phyloP scores from a whole-genome alignment of 352 stramenopile genomes.

The Thalassiosira hispida region DNA sequence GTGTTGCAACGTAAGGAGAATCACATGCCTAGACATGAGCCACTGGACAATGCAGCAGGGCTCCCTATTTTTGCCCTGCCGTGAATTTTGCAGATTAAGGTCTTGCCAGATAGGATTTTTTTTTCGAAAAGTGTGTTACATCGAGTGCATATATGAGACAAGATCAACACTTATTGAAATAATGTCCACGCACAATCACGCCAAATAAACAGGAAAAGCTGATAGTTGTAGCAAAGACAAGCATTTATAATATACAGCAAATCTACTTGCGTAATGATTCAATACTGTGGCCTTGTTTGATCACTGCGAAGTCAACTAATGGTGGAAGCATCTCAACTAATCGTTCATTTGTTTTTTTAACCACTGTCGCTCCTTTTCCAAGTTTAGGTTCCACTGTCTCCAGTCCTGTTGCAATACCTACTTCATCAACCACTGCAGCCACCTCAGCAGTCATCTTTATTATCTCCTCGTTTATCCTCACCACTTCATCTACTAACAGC shows the following conservation, averaged over 20 bases:
- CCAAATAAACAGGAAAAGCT: too few relatives aligned
- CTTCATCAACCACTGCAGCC: constrained; percentile 29
- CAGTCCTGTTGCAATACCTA: constrained; percentile 12
- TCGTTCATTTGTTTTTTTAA: constrained; percentile 17
- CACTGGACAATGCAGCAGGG: too few relatives aligned
- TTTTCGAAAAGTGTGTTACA: too few relatives aligned
- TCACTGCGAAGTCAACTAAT: constrained; percentile 50
- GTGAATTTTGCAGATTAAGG: too few relatives aligned
- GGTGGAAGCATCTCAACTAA: constrained; percentile 36
- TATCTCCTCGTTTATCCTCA: constrained; percentile 40
- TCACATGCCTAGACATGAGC: too few relatives aligned
- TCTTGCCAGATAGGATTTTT: too few relatives aligned
- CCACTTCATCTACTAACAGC: constrained; percentile 49
- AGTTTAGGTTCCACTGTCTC: background rate
- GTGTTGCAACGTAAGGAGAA: too few relatives aligned
- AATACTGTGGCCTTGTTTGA: constrained; percentile 46
- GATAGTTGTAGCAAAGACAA: too few relatives aligned
- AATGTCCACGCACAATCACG: too few relatives aligned
- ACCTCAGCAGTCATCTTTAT: constrained; percentile 24
- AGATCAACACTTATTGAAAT: too few relatives aligned
- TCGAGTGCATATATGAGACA: too few relatives aligned
- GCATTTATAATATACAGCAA: background rate
- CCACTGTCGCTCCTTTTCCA: background rate
- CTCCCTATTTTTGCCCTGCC: too few relatives aligned
- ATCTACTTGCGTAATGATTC: constrained; percentile 29